A percentile compares a stretch with the other conserved stretches of the same genome.
phyloP scores from a whole-genome alignment of 2,329 filamentous ascomycete genomes.

The Apiospora saccharicola region DNA sequence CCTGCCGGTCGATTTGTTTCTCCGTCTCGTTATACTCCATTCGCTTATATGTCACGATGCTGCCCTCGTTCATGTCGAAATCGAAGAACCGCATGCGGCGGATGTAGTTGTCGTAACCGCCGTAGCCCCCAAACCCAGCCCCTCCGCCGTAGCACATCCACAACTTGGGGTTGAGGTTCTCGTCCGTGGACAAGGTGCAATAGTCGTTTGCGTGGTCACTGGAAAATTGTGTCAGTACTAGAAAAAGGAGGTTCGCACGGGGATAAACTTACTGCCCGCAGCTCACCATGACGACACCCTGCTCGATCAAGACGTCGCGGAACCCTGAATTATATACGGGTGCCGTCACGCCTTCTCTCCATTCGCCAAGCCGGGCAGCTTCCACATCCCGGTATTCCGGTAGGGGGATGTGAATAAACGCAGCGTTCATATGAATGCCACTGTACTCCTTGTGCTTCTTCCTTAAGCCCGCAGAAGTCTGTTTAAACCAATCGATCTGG shows the following conservation, averaged over 20 bases:
- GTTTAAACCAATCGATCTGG: constrained; percentile 94
- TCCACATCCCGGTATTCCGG: constrained; percentile 79
- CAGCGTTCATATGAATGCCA: constrained; percentile 92
- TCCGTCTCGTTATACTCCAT: constrained; percentile 71
- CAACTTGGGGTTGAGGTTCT: constrained; percentile 69
- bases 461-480: constrained; percentile 77
- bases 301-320: constrained; percentile 84
- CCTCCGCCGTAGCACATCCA: constrained; percentile 99
- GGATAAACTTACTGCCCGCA: constrained; percentile 80
- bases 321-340: constrained; percentile 93
- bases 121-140: constrained; percentile 92
- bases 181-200: constrained; percentile 73
- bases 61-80: constrained; percentile 88
- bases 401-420: constrained; percentile 96
- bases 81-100: constrained; percentile 89
- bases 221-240: constrained; percentile 26
- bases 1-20: constrained; percentile 66
- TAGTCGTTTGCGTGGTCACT: constrained; percentile 98
- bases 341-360: constrained; percentile 85
- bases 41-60: constrained; percentile 92
- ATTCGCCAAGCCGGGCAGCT: constrained; percentile 71
- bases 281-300: constrained; percentile 86
- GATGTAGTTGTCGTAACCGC: constrained; percentile 85
- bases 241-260: not conserved
- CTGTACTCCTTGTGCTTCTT: constrained; percentile 84